Evolutionary conservation across 73 alveolate genomes (phyloP).

Genomic region (Urostyla sp.): DNA sequence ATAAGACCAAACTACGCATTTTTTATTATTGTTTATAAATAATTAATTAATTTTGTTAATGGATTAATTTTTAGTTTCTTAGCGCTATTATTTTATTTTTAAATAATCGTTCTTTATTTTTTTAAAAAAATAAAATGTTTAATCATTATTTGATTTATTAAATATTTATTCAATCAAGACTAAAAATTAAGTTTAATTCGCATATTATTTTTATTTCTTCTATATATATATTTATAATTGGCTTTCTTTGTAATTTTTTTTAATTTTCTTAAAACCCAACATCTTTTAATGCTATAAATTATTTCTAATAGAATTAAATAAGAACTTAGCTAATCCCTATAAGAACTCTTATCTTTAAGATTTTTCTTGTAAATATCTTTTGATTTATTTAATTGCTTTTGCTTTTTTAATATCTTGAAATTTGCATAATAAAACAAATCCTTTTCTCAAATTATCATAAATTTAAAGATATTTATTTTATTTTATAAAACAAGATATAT

Average conservation of each 20-base stretch:
- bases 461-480: conserved; percentile 16
- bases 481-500: not conserved
- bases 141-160: no score
- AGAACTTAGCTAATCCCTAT: not conserved
- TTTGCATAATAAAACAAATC: not conserved
- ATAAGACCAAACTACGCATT: no score
- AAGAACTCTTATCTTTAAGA: not conserved
- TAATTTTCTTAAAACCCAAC: conserved; percentile 36
- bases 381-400: not conserved
- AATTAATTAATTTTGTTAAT: not conserved
- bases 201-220: conserved; percentile 24
- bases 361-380: not conserved
- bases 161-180: conserved; percentile 10
- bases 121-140: no score
- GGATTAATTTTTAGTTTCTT: not conserved
- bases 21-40: no score
- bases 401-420: not conserved
- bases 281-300: not conserved
- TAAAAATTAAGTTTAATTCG: not conserved
- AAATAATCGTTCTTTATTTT: no score
- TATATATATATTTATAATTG: conserved; percentile 6
- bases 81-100: not conserved
- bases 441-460: conserved; percentile 30
- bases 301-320: not conserved
- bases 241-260: conserved; percentile 19